These are phyloP conservation scores for Blumeria hordei DNA, from an alignment of 2,329 filamentous ascomycete species.

Conservation along the genomic window DNA sequence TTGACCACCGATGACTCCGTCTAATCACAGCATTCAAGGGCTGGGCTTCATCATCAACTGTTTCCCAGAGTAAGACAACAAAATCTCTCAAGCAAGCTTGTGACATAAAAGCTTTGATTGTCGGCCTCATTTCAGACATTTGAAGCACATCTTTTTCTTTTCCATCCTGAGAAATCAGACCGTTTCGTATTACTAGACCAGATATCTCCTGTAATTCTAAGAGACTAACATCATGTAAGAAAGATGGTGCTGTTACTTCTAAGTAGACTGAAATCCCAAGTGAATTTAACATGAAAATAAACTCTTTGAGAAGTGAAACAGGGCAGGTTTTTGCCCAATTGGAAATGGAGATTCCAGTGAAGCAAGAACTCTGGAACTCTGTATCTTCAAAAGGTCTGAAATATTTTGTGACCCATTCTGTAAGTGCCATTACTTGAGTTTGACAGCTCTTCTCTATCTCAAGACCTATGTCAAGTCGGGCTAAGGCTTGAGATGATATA, in stretches of 20 bases:
- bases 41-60: slow-evolving; percentile 12
- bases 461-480: slow-evolving; percentile 7
- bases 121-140: slow-evolving; percentile 12
- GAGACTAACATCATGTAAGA: slow-evolving; percentile 7
- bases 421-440: slow-evolving; percentile 3
- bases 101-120: slow-evolving; percentile 10
- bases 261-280: slow-evolving; percentile 11
- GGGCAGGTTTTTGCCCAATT: slow-evolving; percentile 6
- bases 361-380: slow-evolving; percentile 4
- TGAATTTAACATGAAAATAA: slow-evolving; percentile 8
- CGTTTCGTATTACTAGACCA: slow-evolving; percentile 21
- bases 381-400: slow-evolving; percentile 5
- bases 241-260: slow-evolving; percentile 9
- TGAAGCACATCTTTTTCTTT: slow-evolving; percentile 21
- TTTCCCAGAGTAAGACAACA: slow-evolving; percentile 13
- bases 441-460: slow-evolving; percentile 1
- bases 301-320: slow-evolving; percentile 7
- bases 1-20: slow-evolving; percentile 12
- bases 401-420: slow-evolving; percentile 5
- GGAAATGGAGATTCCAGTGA: slow-evolving; percentile 8
- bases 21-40: slow-evolving; percentile 13
- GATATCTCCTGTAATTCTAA: slow-evolving; percentile 11
- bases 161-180: slow-evolving; percentile 19
- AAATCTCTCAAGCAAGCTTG: slow-evolving; percentile 12
- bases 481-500: slow-evolving; percentile 7